phyloP scores from a whole-genome alignment of 257 asterid species.

The Plantago ovata region DNA sequence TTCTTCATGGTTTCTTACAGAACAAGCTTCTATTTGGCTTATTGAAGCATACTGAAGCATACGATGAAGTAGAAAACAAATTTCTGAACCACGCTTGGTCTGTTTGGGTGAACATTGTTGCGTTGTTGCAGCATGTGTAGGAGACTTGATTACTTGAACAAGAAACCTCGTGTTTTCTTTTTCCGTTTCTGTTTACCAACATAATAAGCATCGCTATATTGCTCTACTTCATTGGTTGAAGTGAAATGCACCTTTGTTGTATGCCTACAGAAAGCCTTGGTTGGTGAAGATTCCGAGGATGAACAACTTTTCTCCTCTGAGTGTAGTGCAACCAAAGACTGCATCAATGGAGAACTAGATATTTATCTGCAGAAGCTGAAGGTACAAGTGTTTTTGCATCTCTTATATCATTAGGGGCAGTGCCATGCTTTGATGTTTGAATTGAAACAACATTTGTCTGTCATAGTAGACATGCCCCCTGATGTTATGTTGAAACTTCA shows the following conservation, averaged over 20 bases:
- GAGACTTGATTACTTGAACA: not conserved
- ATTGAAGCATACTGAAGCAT: not conserved
- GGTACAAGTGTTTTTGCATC: constrained; percentile 39
- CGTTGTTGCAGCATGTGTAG: not conserved
- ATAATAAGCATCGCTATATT: not conserved
- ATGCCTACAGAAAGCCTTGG: constrained; percentile 85
- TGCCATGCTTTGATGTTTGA: constrained; percentile 11
- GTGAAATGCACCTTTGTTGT: constrained; percentile 27
- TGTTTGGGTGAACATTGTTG: not conserved
- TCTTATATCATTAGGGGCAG: constrained; percentile 17
- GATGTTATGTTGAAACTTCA: not conserved
- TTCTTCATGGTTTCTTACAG: constrained; percentile 6
- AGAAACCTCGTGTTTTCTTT: not conserved
- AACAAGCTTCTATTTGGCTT: not conserved
- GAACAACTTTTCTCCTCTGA: constrained; percentile 78
- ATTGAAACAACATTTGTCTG: constrained; percentile 13
- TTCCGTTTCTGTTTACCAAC: not conserved
- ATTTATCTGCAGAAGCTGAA: constrained; percentile 63
- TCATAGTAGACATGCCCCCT: not conserved
- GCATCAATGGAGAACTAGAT: constrained; percentile 59
- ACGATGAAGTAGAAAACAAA: too few relatives aligned
- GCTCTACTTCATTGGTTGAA: constrained; percentile 20
- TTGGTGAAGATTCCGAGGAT: constrained; percentile 93
- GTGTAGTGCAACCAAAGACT: constrained; percentile 44
- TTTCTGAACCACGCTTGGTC: not conserved